phyloP scores from a whole-genome alignment of 2,329 filamentous ascomycete genomes.

The Drechslerella coelobrocha region DNA sequence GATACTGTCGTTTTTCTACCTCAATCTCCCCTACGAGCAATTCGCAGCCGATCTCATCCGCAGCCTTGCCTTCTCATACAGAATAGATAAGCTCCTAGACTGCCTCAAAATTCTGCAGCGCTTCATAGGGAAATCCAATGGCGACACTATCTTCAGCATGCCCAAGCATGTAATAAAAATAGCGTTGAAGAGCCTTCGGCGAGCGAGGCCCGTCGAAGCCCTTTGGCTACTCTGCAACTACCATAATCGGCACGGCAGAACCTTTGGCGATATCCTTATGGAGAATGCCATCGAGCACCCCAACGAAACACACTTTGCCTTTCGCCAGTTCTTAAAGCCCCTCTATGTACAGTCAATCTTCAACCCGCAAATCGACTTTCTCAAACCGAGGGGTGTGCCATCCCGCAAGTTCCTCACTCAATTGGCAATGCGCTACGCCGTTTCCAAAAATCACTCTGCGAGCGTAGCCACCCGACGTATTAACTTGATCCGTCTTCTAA shows the following conservation, averaged over 20 bases:
- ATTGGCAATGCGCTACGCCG: slow-evolving; percentile 24
- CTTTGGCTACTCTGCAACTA: slow-evolving; percentile 19
- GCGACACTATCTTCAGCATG: slow-evolving; percentile 17
- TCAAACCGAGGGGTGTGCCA: background rate
- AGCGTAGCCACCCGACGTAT: slow-evolving; percentile 23
- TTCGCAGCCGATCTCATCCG: slow-evolving; percentile 21
- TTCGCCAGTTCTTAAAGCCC: slow-evolving; percentile 7
- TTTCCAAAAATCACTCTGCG: slow-evolving; percentile 27
- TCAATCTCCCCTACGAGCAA: slow-evolving; percentile 14
- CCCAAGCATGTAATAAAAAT: slow-evolving; percentile 11
- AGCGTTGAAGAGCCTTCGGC: slow-evolving; percentile 1
- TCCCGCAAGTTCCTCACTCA: slow-evolving; percentile 14
- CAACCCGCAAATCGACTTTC: slow-evolving; percentile 12
- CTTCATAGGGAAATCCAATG: slow-evolving; percentile 22
- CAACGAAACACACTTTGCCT: slow-evolving; percentile 11
- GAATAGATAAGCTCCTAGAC: slow-evolving; percentile 9
- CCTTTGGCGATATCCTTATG: slow-evolving; percentile 8
- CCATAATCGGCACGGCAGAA: slow-evolving; percentile 14
- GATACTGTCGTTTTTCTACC: slow-evolving; percentile 33
- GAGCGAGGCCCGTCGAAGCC: slow-evolving; percentile 17
- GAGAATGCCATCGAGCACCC: slow-evolving; percentile 20
- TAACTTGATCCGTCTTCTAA: slow-evolving; percentile 10
- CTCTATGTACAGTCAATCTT: background rate
- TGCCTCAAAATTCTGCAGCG: slow-evolving; percentile 29
- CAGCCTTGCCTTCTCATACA: slow-evolving; percentile 1